phyloP scores from a whole-genome alignment of 495 filamentous ascomycete genomes.

The Tuber magnatum region DNA sequence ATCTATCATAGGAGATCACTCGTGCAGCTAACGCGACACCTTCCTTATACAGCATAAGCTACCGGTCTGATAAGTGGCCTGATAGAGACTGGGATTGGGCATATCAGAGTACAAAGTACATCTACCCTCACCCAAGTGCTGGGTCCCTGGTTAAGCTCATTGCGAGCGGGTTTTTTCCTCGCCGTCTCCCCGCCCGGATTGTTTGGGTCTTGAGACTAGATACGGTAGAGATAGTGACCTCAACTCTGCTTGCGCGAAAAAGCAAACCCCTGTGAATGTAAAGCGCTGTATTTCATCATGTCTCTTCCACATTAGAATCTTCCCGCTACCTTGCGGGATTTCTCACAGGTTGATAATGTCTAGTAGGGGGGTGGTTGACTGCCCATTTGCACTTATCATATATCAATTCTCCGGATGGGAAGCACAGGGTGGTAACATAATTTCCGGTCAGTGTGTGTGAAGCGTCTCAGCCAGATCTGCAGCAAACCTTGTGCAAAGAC shows the following conservation, averaged over 20 bases:
- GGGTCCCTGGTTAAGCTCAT: background rate
- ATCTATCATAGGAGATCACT: background rate
- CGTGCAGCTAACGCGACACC: background rate
- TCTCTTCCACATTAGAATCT: background rate
- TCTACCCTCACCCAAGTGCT: background rate
- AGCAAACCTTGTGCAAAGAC: background rate
- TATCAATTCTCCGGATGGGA: background rate
- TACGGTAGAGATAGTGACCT: background rate
- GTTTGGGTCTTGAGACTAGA: background rate
- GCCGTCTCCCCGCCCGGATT: background rate
- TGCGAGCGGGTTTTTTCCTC: background rate
- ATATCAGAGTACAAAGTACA: background rate
- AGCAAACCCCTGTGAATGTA: background rate
- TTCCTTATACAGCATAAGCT: background rate
- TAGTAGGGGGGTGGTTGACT: background rate
- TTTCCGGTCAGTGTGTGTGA: background rate
- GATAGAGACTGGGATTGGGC: background rate
- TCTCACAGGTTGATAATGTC: background rate
- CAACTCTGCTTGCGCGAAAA: background rate
- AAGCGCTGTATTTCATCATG: background rate
- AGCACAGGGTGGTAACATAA: background rate
- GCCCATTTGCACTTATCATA: background rate
- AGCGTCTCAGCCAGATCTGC: background rate
- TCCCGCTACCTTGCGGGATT: background rate
- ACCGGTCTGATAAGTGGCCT: background rate